Evolutionary conservation across 306 rosid species (phyloP), one percentile per base, ranked within the genome.

Genomic region (Morella rubra): DNA sequence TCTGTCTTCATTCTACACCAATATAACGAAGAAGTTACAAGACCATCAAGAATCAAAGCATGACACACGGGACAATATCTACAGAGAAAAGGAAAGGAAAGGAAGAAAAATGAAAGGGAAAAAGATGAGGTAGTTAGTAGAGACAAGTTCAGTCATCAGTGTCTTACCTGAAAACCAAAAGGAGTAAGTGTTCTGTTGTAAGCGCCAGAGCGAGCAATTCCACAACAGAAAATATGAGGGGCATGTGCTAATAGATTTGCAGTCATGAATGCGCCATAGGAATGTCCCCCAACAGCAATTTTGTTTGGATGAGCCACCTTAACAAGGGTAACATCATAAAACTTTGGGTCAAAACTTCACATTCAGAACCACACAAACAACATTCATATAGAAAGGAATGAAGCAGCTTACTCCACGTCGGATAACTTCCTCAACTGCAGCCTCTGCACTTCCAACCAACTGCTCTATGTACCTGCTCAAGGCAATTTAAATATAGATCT

Each of bases 151-250:
- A 55, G 41, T 50, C 37, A 60, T 60, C 47, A 58, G 66, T 77
- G 45, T 12, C 54, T 45, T 69, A 92, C 99, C 99, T 95, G 99
- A 85, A 95, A 95, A 80, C 99, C 99, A 55, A 95, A 95, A 78
- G 99, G 99, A 79, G 99, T 95, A 54, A 95, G 92, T 5, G 99
- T 95, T 84, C 99, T 88, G 85, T 95, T 92, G 91, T 95, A 95
- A 77, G 99, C 99, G 81, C 99, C 99, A 74, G 99, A 95, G 49
- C 99, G 99, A 79, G 99, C 99, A 87, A 95, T 74, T 73, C 99
- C 99, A 81, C 99, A 95, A 79, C 96, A 84, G 85, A 95, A 95
- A 79, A 95, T 96, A 86, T 95, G 99, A 73, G 99, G 93, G 58
- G 99, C 99, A 67, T 92, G 99, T 44, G 97, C 99, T 73, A 95